These are phyloP conservation scores for Teratosphaeria pseudoeucalypti DNA, from an alignment of 2,329 filamentous ascomycete genomes.

Conservation along the genomic window DNA sequence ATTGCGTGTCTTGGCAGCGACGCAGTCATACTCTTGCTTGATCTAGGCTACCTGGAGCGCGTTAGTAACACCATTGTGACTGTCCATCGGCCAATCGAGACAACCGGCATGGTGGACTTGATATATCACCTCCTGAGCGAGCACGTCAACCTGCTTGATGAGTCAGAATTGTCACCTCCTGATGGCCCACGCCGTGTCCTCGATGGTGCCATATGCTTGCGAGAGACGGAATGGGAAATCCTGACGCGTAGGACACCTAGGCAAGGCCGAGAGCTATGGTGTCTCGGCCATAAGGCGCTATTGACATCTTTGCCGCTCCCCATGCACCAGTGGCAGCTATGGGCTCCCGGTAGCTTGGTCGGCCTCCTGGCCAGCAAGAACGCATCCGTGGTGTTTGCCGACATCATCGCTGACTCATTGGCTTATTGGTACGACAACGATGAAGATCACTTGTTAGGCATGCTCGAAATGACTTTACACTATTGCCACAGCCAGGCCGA, in stretches of 20 bases:
- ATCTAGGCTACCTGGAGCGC: background rate
- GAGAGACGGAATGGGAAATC: background rate
- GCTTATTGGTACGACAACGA: conserved; percentile 11
- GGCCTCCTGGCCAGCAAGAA: conserved; percentile 4
- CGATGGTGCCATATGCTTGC: background rate
- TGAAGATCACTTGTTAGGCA: conserved; percentile 8
- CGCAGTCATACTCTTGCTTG: background rate
- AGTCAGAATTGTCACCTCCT: background rate
- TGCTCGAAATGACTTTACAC: conserved; percentile 11
- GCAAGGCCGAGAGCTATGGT: conserved; percentile 1
- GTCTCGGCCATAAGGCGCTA: conserved; percentile 2
- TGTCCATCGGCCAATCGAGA: conserved; percentile 3
- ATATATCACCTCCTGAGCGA: background rate
- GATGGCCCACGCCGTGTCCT: background rate
- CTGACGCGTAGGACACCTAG: background rate
- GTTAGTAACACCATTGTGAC: conserved; percentile 2
- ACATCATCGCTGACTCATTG: conserved; percentile 2
- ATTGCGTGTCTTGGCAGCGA: background rate
- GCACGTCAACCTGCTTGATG: conserved; percentile 2
- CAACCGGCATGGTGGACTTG: background rate
- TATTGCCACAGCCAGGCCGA: conserved; percentile 5
- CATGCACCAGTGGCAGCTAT: conserved; percentile 1
- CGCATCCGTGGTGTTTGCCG: background rate
- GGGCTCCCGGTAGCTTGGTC: conserved; percentile 13
- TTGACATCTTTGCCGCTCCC: background rate